phyloP scores from a whole-genome alignment of 23 red algal genomes.

The Cyanidiococcus yangmingshanensis region DNA sequence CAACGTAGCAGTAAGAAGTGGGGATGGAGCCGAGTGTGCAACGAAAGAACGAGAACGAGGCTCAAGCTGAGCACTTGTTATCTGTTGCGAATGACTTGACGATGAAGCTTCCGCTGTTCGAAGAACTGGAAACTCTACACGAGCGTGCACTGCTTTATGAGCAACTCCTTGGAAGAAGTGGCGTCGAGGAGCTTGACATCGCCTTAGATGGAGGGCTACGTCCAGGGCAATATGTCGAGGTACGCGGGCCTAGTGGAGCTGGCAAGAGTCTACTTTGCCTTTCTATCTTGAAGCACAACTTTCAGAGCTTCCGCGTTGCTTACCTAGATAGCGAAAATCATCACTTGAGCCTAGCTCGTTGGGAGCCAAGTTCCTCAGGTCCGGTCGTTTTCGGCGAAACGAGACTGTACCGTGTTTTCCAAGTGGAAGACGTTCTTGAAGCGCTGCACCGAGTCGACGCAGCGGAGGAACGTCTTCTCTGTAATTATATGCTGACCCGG shows the following conservation, averaged over 20 bases:
- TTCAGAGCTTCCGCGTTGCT: background rate
- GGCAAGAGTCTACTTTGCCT: conserved; percentile 6
- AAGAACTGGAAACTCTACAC: background rate
- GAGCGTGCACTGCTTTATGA: background rate
- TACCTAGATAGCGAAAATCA: conserved; percentile 12
- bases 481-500: background rate
- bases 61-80: too few relatives aligned
- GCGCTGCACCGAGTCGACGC: background rate
- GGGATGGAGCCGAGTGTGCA: too few relatives aligned
- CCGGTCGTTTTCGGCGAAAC: background rate
- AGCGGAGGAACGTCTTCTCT: background rate
- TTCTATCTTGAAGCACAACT: background rate
- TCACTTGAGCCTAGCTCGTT: background rate
- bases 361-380: too few relatives aligned
- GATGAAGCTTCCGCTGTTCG: background rate
- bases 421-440: background rate
- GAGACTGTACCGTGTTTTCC: background rate
- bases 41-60: too few relatives aligned
- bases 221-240: background rate
- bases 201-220: background rate
- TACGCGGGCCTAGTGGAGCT: background rate
- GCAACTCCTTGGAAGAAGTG: background rate
- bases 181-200: background rate
- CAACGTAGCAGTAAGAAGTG: too few relatives aligned
- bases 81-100: too few relatives aligned